Evolutionary conservation across 192 early-diverging fungal species (phyloP), one percentile per base, ranked within the genome.

Genomic region (Borealophlyctis nickersoniae): DNA sequence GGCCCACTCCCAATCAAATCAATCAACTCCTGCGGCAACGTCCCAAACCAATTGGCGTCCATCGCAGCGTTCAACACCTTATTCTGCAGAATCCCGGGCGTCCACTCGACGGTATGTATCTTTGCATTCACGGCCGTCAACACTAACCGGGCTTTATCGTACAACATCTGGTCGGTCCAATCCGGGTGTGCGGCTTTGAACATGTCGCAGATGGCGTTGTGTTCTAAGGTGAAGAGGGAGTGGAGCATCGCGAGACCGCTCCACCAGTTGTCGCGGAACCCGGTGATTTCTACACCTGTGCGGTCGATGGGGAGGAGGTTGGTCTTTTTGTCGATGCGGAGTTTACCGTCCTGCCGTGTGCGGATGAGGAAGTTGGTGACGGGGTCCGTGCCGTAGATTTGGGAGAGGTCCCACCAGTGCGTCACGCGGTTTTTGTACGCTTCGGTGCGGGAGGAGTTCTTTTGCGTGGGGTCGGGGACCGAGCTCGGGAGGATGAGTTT

Each of bases 101-200:
- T 74, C 72, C 72, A 74, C 35, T 74, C 72, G n/a, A 72, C 36
- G 23, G 67, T 71, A 53, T 74, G 72, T n/a, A 74, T 72, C 39
- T 74, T 74, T 2, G 72, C 72, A 24, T 57, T 66, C 9, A 67
- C 32, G 29, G 72, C 72, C n/a, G 63, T 48, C 16, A 39, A 39
- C n/a, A 74, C 51, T 32, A 74, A 50, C 0, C 72, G 52, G 3
- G 73, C 73, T 28, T 31, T 66, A 26, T 70, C 70, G 57, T 67
- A 63, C 0, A 74, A 29, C 48, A 72, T 48, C 53, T 74, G 70
- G 63, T 71, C 73, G 2, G 39, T 53, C 73, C 69, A 72, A 22
- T 16, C 27, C 7, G 73, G 69, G 63, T 74, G 34, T 23, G 36
- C 56, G n/a, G 50, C 27, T 5, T 58, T 63, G 53, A 66, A 63